Evolutionary conservation across 805 yeast species (phyloP).

Genomic region (Debaryomyces castellii): DNA sequence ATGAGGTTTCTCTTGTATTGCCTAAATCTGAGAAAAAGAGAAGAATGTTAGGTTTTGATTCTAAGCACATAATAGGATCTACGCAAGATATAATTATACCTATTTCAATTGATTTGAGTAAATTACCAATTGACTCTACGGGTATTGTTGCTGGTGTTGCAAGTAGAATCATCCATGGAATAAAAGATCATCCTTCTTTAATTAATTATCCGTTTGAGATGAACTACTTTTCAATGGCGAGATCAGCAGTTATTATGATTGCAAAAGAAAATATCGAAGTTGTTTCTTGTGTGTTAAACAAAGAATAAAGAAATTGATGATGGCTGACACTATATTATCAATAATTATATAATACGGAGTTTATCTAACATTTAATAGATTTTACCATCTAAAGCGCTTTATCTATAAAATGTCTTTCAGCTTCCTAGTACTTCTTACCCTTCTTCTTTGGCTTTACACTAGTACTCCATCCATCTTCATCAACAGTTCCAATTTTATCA

Average conservation of each 20-base stretch:
- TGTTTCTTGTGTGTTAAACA: slow-evolving; percentile 25
- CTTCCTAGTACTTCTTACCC: slow-evolving; percentile 28
- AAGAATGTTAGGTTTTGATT: slow-evolving; percentile 37
- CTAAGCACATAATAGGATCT: slow-evolving; percentile 51
- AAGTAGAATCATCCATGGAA: slow-evolving; percentile 40
- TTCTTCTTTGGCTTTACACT: slow-evolving; percentile 39
- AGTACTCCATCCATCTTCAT: slow-evolving; percentile 50
- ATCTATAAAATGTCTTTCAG: too few relatives aligned
- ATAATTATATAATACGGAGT: not conserved
- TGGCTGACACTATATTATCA: too few relatives aligned
- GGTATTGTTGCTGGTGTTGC: slow-evolving; percentile 72
- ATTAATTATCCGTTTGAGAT: slow-evolving; percentile 40
- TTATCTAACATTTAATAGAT: not conserved
- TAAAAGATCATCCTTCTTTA: slow-evolving; percentile 13
- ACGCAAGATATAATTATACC: slow-evolving; percentile 58
- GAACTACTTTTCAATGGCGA: slow-evolving; percentile 61
- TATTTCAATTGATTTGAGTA: slow-evolving; percentile 50
- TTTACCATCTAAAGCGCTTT: too few relatives aligned
- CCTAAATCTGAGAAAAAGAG: slow-evolving; percentile 41
- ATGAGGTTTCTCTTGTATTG: slow-evolving; percentile 49
- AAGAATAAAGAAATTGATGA: not conserved
- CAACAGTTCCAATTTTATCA: slow-evolving; percentile 35
- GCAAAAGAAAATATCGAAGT: slow-evolving; percentile 47
- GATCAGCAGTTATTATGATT: slow-evolving; percentile 58
- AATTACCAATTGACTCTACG: slow-evolving; percentile 56